These are phyloP conservation scores for Epichloe amarillans DNA, from an alignment of 2,329 filamentous ascomycete genomes.

Conservation along the genomic window DNA sequence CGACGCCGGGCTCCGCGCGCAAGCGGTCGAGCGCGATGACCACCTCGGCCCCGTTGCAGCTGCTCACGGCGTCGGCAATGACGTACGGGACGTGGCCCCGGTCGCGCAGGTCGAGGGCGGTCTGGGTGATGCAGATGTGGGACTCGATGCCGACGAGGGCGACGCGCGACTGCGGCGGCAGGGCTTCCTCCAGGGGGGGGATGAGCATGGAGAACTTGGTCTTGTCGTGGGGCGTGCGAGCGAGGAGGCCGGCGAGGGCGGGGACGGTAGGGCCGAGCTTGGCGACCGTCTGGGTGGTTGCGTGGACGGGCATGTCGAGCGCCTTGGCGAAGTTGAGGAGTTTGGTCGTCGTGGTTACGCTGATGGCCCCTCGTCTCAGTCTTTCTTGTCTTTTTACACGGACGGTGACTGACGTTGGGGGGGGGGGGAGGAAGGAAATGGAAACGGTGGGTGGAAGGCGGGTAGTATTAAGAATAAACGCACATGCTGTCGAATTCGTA, in stretches of 20 bases:
- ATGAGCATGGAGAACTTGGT: conserved; percentile 81
- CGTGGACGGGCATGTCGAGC: conserved; percentile 65
- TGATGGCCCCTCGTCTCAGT: conserved; percentile 17
- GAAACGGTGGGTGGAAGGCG: no score
- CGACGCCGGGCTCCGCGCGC: conserved; percentile 54
- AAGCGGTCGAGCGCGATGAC: conserved; percentile 64
- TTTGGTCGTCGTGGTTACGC: conserved; percentile 54
- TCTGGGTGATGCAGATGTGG: conserved; percentile 93
- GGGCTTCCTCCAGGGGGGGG: conserved; percentile 42
- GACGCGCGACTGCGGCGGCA: conserved; percentile 36
- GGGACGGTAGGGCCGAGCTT: conserved; percentile 70
- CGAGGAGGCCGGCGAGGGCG: conserved; percentile 47
- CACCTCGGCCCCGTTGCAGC: conserved; percentile 72
- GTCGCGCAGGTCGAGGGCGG: conserved; percentile 64
- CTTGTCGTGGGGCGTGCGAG: conserved; percentile 60
- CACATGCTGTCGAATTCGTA: conserved; percentile 76
- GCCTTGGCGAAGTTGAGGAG: conserved; percentile 50
- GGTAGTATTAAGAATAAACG: conserved; percentile 6
- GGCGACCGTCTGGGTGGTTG: conserved; percentile 71
- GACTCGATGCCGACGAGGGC: conserved; percentile 84
- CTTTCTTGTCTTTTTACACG: neutral
- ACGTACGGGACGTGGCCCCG: conserved; percentile 74
- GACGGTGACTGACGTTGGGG: no score
- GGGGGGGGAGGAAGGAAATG: no score
- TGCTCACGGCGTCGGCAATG: conserved; percentile 79